Base-by-base conservation (phyloP, 345 rosid species). In the Clarkia xantiana region DNA sequence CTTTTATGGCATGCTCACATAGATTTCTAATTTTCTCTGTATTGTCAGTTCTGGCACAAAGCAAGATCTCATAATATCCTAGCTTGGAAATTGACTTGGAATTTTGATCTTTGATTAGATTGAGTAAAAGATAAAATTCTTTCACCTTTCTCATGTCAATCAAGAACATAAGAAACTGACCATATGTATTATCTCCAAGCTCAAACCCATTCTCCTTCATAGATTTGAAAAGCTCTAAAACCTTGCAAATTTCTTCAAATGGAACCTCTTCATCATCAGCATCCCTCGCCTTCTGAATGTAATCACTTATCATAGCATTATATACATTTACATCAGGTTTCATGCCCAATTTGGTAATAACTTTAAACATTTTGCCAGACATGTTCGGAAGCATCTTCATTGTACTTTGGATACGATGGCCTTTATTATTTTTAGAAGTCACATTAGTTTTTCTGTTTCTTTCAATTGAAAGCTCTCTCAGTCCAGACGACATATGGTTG, bases 41-140 rank as follows among this genome's bases (percentile, higher is more conserved):
- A 20, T 80, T 57, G 16, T 72, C 54, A 44, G 61, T 70, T 61
- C 70, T 69, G 48, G 74, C 59, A 69, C 68, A 78, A 29, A 86
- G 70, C 65, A 76, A 71, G 89, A 91, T 86, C 75, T 91, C 94
- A 59, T 86, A 86, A 72, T 78, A 86, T 23, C 93, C 89, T 36
- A 86, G 55, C 65, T 74, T 69, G 53, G 77, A 68, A 55, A 22
- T 54, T 7, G 69, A 56, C 39, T 61, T 39, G 10, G 67, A 62
- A 62, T 63, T 64, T 45, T 58, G 59, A 40, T 75, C 82, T 53
- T 55, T 59, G 57, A 84, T 62, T 9, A 63, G 36, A 45, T 58
- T 58, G 48, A 53, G 57, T 51, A 81, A 66, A 25, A 52, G 52
- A 45, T 66, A 49, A 18, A 91, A 91, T 49, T 84, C 93, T 38